These are phyloP conservation scores for Theileria parva DNA, from an alignment of 169 alveolate genomes.

Conservation along the genomic window DNA sequence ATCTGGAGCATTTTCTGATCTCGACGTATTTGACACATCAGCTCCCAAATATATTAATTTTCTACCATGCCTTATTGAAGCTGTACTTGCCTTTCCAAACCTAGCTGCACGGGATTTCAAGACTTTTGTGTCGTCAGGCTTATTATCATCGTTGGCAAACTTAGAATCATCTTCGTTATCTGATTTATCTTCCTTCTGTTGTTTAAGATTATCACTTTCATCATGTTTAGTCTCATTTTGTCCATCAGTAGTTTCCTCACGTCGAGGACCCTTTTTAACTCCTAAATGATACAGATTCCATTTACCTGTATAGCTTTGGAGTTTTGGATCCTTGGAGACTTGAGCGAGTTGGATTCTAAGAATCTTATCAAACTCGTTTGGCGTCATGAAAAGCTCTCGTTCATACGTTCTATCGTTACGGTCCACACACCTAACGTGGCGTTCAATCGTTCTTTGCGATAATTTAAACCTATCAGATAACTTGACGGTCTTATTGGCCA, in stretches of 20 bases:
- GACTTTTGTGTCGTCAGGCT: neutral
- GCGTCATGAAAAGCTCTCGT: conserved; percentile 49
- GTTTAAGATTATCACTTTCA: neutral
- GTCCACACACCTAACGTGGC: conserved; percentile 46
- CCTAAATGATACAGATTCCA: conserved; percentile 63
- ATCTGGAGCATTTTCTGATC: conserved; percentile 8
- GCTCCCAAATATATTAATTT: conserved; percentile 47
- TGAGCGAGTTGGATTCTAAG: conserved; percentile 66
- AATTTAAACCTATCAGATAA: conserved; percentile 20
- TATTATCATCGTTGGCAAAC: conserved; percentile 1
- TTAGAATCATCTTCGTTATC: neutral
- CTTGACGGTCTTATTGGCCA: neutral
- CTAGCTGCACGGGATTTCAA: conserved; percentile 28
- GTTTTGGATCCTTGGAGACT: conserved; percentile 63
- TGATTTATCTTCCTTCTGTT: neutral
- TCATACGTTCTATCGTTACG: conserved; percentile 32
- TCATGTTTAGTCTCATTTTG: neutral
- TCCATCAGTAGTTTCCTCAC: neutral
- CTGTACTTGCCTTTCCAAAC: conserved; percentile 61
- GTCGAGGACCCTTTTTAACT: neutral
- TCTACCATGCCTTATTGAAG: conserved; percentile 64
- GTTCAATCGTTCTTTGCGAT: conserved; percentile 55
- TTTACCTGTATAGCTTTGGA: conserved; percentile 57
- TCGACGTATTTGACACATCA: conserved; percentile 8
- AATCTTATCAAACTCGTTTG: conserved; percentile 54